These are phyloP conservation scores for Mycena olivaceomarginata DNA, from an alignment of 768 basidiomycete species.

Conservation along the genomic window DNA sequence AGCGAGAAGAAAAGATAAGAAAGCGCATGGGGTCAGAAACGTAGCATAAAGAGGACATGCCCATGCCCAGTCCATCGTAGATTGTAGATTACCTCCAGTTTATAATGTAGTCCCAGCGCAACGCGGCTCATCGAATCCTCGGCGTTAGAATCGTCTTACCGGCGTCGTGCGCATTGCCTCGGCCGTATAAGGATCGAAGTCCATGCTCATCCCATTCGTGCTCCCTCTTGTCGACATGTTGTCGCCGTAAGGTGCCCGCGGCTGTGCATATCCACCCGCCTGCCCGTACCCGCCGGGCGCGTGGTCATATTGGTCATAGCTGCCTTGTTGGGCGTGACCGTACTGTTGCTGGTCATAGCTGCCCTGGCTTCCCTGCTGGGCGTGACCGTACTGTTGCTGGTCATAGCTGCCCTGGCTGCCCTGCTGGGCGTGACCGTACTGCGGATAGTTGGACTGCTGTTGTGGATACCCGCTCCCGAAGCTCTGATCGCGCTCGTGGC, in stretches of 20 bases:
- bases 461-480: constrained; percentile 24
- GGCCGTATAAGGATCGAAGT: constrained; percentile 40
- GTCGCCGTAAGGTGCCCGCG: constrained; percentile 34
- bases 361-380: background rate
- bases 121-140: constrained; percentile 7
- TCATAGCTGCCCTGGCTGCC: background rate
- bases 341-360: background rate
- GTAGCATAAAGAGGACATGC: constrained; percentile 6
- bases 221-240: constrained; percentile 22
- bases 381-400: background rate
- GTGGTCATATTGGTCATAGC: constrained; percentile 4
- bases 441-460: background rate
- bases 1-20: constrained; percentile 6
- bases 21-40: constrained; percentile 19
- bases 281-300: constrained; percentile 28
- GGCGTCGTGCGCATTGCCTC: constrained; percentile 42
- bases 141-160: constrained; percentile 33
- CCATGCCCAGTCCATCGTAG: constrained; percentile 37
- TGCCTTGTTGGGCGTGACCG: background rate
- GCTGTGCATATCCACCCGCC: constrained; percentile 18
- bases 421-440: background rate
- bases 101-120: constrained; percentile 15
- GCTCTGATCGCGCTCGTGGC: constrained; percentile 26
- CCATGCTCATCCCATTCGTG: constrained; percentile 30
- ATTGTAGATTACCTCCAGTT: constrained; percentile 29